These are phyloP conservation scores for Effrenium voratum DNA, from an alignment of 73 alveolate species.

Conservation along the genomic window DNA sequence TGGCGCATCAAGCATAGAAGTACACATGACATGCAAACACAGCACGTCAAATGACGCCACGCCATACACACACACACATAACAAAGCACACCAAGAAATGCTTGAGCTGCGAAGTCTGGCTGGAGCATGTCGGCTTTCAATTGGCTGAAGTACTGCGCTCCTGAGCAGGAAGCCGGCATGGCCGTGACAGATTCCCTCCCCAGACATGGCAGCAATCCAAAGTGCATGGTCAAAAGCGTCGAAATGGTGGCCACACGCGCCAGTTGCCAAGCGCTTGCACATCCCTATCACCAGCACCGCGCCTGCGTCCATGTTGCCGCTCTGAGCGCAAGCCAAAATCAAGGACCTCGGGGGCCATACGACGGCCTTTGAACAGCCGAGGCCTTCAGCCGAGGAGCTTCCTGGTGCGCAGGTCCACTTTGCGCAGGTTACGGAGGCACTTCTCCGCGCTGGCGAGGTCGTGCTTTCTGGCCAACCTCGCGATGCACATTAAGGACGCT, in stretches of 20 bases:
- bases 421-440: slow-evolving; percentile 8
- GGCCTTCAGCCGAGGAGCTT: slow-evolving; percentile 10
- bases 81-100: no score
- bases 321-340: slow-evolving; percentile 58
- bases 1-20: neutral
- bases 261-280: neutral
- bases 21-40: neutral
- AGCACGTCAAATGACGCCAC: neutral
- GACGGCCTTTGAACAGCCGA: neutral
- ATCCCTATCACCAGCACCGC: neutral
- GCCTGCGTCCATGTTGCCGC: slow-evolving; percentile 55
- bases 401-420: slow-evolving; percentile 32
- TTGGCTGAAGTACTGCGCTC: neutral
- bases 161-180: neutral
- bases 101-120: slow-evolving; percentile 22
- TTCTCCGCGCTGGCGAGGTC: slow-evolving; percentile 19
- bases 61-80: neutral
- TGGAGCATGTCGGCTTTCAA: neutral
- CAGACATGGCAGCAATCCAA: neutral
- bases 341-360: neutral
- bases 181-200: neutral
- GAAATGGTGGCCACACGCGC: neutral
- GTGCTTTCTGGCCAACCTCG: slow-evolving; percentile 49
- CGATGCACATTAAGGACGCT: neutral
- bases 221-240: neutral